Base-by-base conservation (phyloP, 345 rosid genomes). In the Eucalyptus dawsonii region DNA sequence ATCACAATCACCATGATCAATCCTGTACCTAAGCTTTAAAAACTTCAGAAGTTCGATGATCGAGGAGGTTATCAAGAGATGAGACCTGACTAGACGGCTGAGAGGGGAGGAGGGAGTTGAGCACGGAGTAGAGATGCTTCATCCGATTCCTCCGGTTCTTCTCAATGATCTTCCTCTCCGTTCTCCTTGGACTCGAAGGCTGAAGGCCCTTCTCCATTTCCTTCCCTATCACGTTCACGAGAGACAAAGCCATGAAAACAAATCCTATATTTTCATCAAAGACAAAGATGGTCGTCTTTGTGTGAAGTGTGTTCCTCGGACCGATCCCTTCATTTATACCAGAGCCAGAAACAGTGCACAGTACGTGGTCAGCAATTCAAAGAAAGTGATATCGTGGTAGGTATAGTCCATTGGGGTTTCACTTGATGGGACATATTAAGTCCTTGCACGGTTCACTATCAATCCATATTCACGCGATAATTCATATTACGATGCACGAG, bases 41-140 rank as follows among this genome's bases (percentile, higher is more conserved):
- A 62, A 62, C 15, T 62, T 62, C 34, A 12, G 31, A 6, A 62
- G 15, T 13, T 29, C 34, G 3, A 62, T 62, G 69, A 62, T 62
- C n/a, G 34, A 29, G 69, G 69, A 62, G 31, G 34, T 27, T 27
- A 62, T 27, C 69, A 27, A 62, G 69, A 62, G 69, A 62, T 62
- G 69, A 50, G 44, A n/a, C 21, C 4, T 94, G 49, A 56, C 13
- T 11, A 56, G 62, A 56, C 29, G 62, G 62, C 62, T 24, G 62
- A 24, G 62, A 89, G 15, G 95, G 96, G 54, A 95, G 90, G 53
- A 95, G 95, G 86, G 95, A 93, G 50, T 87, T 90, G 90, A 95
- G 94, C 9, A 29, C 53, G 90, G 92, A 89, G 37, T 67, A 92
- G 45, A 95, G 94, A 17, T 56, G 72, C 62, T 56, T 56, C 62